Conservation (phyloP, 176 grass and related monocot genomes). For the Eremochloa ophiuroides region DNA sequence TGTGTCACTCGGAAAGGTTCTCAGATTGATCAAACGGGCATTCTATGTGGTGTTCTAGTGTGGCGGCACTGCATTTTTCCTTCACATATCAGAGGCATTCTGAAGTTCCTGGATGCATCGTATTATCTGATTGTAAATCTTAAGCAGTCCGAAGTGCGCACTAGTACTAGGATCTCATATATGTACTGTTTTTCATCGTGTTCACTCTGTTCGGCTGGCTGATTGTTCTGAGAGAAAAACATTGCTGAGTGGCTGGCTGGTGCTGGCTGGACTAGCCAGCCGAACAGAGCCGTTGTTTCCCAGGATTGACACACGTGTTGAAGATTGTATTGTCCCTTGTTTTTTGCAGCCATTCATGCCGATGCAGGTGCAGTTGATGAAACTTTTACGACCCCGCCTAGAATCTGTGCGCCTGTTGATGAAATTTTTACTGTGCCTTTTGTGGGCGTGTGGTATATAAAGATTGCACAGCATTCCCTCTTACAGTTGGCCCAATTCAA, state of each 20-base stretch:
- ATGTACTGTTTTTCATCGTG: constrained; percentile 12
- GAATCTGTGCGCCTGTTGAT: background rate
- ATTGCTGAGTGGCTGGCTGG: too few species aligned
- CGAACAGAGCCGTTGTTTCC: too few species aligned
- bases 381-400: background rate
- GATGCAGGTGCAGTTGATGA: background rate
- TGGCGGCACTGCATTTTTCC: background rate
- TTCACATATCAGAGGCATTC: background rate
- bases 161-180: background rate
- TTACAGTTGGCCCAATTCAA: background rate
- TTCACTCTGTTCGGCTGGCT: too few species aligned
- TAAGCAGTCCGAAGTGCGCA: constrained; percentile 6
- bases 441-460: background rate
- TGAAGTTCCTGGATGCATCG: background rate
- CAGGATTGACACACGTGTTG: constrained; percentile 13
- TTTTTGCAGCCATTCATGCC: background rate
- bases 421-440: background rate
- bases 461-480: background rate
- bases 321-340: background rate
- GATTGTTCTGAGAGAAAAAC: too few species aligned
- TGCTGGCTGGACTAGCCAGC: too few species aligned
- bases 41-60: constrained; percentile 16
- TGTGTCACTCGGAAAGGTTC: background rate
- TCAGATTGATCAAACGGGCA: background rate
- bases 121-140: constrained; percentile 26